Evolutionary conservation across 1,139 yeast genomes (phyloP), one percentile per base, ranked within the genome.

Genomic region (Taphrina confusa): DNA sequence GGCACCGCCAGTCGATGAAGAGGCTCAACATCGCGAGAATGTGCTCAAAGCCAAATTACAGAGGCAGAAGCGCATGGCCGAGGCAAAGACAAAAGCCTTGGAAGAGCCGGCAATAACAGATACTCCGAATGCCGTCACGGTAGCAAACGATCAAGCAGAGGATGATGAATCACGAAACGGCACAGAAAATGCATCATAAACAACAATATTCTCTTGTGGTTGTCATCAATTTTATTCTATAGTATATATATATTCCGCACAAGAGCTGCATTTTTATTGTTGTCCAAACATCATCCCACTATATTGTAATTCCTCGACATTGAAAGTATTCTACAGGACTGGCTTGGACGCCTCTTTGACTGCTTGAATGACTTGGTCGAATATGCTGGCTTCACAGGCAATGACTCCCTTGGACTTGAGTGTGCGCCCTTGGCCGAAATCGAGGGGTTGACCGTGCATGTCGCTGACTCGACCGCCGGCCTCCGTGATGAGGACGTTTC

Each of bases 391-490:
- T 25, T 54, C 58, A 12, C 58, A 54, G 4, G 97, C 98, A 70
- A 94, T 84, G 27, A 94, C 92, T 55, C 99, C 99, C 73, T 88
- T 85, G 61, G 95, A 87, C 60, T 78, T 70, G 65, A 94, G 79
- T 40, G 82, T 81, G 70, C 97, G 82, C 3, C 98, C 98, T 46
- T 78, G 76, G n/a, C 96, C 91, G 68, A 92, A 94, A 70, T 92
- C 83, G 65, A 92, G 79, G 25, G 75, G 73, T 34, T 77, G 76
- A 9, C 97, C 95, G 61, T 80, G 72, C 69, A 91, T 82, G 71
- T 92, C 98, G 12, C 94, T 83, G 27, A 92, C 97, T 58, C 76
- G 73, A 6, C 98, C 98, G 49, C 97, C 97, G 67, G 95, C 87
- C 73, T 94, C 98, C 36, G 81, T 78, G 45, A 94, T 83, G 65